Base-by-base conservation (phyloP, 1,139 yeast species). In the Scheffersomyces titani region DNA sequence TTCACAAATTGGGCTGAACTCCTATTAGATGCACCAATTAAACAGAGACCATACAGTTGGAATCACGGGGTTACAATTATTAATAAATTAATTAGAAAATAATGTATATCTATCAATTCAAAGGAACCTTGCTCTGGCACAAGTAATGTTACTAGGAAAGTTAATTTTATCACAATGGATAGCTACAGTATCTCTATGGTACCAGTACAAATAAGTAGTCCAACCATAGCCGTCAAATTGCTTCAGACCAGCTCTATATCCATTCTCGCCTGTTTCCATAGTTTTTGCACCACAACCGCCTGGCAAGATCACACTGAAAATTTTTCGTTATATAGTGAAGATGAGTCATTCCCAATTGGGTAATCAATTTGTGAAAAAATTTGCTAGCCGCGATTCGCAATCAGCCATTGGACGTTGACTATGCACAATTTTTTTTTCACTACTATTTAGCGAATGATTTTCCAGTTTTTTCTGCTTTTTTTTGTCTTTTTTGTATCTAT, bases 331-430 rank as follows among this genome's bases (percentile, higher is more conserved):
- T 24, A 45, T 21, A 19, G 13, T 21, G 20, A n/a, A 30, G 58
- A 61, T 61, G 65, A 61, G 59, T 62, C 63, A 61, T 57, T 59
- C 77, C 78, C 63, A 69, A 74, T 63, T 60, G 57, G 74, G 80
- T 62, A 76, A 75, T 67, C 61, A 20, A 46, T 46, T 46, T 54
- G 51, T 54, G 57, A 55, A 57, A 64, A 66, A 66, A 59, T 62
- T 65, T 65, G 60, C 66, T 74, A 73, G 68, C 74, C 80, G 80
- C 80, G 79, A 74, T 73, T 71, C 75, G 73, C 70, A 66, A 75
- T 74, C 77, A 66, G 69, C 52, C 47, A 54, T 44, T 55, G 44
- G 40, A 22, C 51, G 51, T 20, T 19, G 51, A n/a, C 18, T 22
- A 30, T 30, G 40, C 40, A 30, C 40, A 9, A 30, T 30, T 30